These are phyloP conservation scores for Nephelium lappaceum DNA, from an alignment of 345 rosid genomes.

Conservation along the genomic window DNA sequence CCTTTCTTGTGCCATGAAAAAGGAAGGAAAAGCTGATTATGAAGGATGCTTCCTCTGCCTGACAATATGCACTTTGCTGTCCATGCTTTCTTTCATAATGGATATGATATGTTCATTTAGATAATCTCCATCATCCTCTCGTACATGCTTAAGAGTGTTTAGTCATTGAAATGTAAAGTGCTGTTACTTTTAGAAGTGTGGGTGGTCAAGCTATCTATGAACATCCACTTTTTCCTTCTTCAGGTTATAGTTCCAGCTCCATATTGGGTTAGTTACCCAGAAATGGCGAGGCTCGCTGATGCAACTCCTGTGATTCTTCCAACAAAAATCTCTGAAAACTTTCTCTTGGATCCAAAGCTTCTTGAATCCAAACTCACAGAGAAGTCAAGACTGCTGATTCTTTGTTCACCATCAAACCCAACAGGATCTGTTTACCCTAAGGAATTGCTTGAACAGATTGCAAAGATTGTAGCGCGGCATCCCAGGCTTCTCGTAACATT, in stretches of 20 bases:
- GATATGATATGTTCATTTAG: background rate
- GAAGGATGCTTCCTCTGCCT: background rate
- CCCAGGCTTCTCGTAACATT: constrained; percentile 88
- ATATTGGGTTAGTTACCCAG: constrained; percentile 97
- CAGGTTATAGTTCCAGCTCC: constrained; percentile 99
- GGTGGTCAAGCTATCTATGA: background rate
- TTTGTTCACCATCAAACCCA: constrained; percentile 97
- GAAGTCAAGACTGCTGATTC: constrained; percentile 84
- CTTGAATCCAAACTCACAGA: constrained; percentile 74
- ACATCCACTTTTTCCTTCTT: background rate
- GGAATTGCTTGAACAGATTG: constrained; percentile 87
- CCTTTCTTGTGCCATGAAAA: background rate
- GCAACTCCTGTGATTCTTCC: constrained; percentile 94
- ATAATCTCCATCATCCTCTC: background rate
- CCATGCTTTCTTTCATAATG: background rate
- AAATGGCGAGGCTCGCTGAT: constrained; percentile 91
- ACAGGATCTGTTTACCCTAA: constrained; percentile 98
- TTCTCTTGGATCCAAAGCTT: constrained; percentile 81
- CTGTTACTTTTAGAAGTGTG: constrained; percentile 5
- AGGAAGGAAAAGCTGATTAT: background rate
- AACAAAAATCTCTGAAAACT: constrained; percentile 76
- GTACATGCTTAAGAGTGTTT: background rate
- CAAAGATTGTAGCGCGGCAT: constrained; percentile 80
- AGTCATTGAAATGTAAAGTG: constrained; percentile 8
- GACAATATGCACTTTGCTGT: background rate